Conservation (phyloP, 2,329 filamentous ascomycete genomes). For the Torrubiella hemipterigena region DNA sequence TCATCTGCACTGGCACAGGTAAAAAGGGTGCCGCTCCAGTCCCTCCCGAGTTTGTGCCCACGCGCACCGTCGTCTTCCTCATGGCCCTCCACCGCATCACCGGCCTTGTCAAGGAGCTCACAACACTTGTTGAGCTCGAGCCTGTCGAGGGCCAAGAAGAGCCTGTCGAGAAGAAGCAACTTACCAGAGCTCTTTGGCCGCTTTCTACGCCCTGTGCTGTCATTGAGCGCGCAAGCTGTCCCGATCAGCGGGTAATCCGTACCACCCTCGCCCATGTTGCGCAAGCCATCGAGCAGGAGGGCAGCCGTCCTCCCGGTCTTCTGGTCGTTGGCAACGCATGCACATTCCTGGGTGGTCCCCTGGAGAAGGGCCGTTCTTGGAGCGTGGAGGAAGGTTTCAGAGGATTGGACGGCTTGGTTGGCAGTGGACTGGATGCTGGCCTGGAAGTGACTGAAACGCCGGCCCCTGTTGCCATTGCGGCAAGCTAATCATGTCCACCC, state of each 20-base stretch:
- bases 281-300: slow-evolving; percentile 76
- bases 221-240: slow-evolving; percentile 84
- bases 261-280: slow-evolving; percentile 72
- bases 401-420: slow-evolving; percentile 46
- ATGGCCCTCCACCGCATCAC: slow-evolving; percentile 86
- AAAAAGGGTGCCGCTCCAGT: slow-evolving; percentile 73
- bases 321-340: slow-evolving; percentile 79
- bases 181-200: slow-evolving; percentile 50
- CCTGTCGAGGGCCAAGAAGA: slow-evolving; percentile 14
- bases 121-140: slow-evolving; percentile 25
- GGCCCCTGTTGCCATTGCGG: background rate
- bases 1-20: slow-evolving; percentile 94
- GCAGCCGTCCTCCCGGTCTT: slow-evolving; percentile 77
- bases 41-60: slow-evolving; percentile 67
- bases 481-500: background rate
- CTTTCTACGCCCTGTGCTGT: slow-evolving; percentile 76
- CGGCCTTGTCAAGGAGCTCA: slow-evolving; percentile 62
- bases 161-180: slow-evolving; percentile 13
- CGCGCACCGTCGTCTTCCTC: slow-evolving; percentile 79
- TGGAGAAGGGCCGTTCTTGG: slow-evolving; percentile 55
- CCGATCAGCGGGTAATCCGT: slow-evolving; percentile 84
- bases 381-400: slow-evolving; percentile 77
- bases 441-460: background rate
- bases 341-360: slow-evolving; percentile 52
- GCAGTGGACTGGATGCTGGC: slow-evolving; percentile 2